Evolutionary conservation across 371 early-diverging fungal genomes (phyloP).

Genomic region (Mortierella sp.): DNA sequence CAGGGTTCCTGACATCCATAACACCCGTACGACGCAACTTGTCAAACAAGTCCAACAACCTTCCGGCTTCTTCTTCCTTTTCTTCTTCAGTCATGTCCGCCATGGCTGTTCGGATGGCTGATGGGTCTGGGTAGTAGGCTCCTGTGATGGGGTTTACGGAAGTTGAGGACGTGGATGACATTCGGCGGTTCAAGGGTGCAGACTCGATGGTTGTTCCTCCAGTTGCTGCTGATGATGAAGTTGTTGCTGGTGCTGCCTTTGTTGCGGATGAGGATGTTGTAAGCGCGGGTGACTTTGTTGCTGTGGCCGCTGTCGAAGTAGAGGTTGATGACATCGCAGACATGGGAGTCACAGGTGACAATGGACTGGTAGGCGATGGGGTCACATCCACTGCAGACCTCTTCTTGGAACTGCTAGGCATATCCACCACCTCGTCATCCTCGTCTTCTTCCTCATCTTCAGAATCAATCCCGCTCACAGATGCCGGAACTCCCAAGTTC

Average conservation of each 20-base stretch:
- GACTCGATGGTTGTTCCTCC: neutral
- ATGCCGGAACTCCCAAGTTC: constrained; percentile 66
- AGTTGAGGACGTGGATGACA: constrained; percentile 14
- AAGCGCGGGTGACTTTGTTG: neutral
- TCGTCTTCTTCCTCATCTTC: constrained; percentile 6
- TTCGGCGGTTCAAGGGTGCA: constrained; percentile 4
- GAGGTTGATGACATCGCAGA: constrained; percentile 18
- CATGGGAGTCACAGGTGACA: neutral
- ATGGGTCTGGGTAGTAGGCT: constrained; percentile 68
- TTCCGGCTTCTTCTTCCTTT: constrained; percentile 95
- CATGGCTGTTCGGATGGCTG: constrained; percentile 65
- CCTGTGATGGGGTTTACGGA: constrained; percentile 92
- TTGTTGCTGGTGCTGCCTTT: neutral
- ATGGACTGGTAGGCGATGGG: constrained; percentile 1
- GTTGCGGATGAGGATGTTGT: neutral
- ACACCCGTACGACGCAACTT: constrained; percentile 92
- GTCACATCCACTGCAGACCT: neutral
- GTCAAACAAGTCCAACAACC: constrained; percentile 93
- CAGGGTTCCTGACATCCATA: constrained; percentile 80
- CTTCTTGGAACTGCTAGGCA: neutral
- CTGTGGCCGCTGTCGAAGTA: neutral
- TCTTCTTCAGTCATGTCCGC: constrained; percentile 96
- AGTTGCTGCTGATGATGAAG: neutral
- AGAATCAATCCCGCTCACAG: constrained; percentile 29
- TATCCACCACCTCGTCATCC: neutral